Percentiles rank a stretch among this genome's conserved stretches.
Evolutionary conservation across 2,329 filamentous ascomycete genomes (phyloP).

Genomic region (Magnaporthiopsis rhizophila): DNA sequence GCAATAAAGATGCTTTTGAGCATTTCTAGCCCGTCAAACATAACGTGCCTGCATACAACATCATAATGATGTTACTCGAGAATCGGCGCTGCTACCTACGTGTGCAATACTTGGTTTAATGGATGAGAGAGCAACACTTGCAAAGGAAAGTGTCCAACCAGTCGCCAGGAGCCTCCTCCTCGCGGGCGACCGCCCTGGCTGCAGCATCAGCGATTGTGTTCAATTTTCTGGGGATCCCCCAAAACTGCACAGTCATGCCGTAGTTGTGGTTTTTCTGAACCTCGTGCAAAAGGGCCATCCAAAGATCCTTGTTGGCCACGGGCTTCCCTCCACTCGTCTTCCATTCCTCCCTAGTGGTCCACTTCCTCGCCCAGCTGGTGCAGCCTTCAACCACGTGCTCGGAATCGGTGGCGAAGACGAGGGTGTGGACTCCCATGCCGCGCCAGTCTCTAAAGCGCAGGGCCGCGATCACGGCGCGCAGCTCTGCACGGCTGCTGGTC

Average conservation of each 20-base stretch:
- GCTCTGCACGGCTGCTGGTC: conserved; percentile 45
- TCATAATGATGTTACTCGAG: too few species aligned
- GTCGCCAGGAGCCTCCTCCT: neutral
- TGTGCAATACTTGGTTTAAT: too few species aligned
- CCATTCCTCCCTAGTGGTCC: conserved; percentile 40
- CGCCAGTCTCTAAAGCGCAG: conserved; percentile 36
- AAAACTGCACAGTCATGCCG: conserved; percentile 34
- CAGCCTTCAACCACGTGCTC: conserved; percentile 39
- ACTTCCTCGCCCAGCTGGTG: conserved; percentile 32
- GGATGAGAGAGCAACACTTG: too few species aligned
- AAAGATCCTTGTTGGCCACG: conserved; percentile 10
- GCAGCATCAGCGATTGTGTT: conserved; percentile 33
- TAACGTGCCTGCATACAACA: too few species aligned
- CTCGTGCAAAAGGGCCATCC: neutral
- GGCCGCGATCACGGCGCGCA: conserved; percentile 45
- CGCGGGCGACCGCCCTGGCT: conserved; percentile 18
- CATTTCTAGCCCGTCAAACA: too few species aligned
- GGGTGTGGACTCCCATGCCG: conserved; percentile 26
- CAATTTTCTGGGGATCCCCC: conserved; percentile 34
- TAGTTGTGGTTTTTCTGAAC: neutral
- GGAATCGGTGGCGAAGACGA: conserved; percentile 48
- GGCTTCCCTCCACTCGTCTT: conserved; percentile 25
- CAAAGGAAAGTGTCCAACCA: too few species aligned
- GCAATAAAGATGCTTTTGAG: too few species aligned
- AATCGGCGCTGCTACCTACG: too few species aligned